These are phyloP conservation scores for Trichoderma asperelloides DNA, from an alignment of 495 filamentous ascomycete genomes.

Conservation along the genomic window DNA sequence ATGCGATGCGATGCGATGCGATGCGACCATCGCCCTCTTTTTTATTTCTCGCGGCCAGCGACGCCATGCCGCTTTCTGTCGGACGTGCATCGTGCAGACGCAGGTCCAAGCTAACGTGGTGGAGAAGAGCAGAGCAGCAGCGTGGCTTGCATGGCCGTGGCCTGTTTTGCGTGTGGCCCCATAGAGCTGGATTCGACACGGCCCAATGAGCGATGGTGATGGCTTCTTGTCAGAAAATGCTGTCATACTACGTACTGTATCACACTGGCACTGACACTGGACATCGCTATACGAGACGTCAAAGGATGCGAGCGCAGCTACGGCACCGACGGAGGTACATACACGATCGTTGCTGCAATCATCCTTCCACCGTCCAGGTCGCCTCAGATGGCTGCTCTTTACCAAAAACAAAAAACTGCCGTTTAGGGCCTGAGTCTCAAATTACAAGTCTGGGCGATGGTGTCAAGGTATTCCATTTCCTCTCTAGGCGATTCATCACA, in stretches of 20 bases:
- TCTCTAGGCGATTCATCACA: no score
- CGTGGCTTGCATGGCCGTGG: neutral
- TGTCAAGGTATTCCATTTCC: no score
- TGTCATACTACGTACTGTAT: no score
- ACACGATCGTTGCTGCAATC: no score
- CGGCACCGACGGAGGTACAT: no score
- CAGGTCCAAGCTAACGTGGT: conserved; percentile 9
- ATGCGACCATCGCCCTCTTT: neutral
- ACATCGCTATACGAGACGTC: no score
- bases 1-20: conserved; percentile 1
- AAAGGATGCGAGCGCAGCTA: no score
- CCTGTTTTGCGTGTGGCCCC: neutral
- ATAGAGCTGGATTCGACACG: neutral
- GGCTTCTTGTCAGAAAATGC: neutral
- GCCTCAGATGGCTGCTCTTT: neutral
- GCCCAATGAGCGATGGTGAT: neutral
- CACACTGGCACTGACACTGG: no score
- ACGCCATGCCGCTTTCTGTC: conserved; percentile 2
- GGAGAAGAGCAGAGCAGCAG: neutral
- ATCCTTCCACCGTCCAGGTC: neutral
- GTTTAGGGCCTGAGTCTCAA: no score
- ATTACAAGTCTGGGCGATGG: no score
- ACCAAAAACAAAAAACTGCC: no score
- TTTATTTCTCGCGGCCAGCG: neutral
- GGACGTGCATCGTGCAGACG: conserved; percentile 1